Evolutionary conservation across 2,329 filamentous ascomycete genomes (phyloP), one percentile per base, ranked within the genome.

Genomic region (Aspergillus udagawae): DNA sequence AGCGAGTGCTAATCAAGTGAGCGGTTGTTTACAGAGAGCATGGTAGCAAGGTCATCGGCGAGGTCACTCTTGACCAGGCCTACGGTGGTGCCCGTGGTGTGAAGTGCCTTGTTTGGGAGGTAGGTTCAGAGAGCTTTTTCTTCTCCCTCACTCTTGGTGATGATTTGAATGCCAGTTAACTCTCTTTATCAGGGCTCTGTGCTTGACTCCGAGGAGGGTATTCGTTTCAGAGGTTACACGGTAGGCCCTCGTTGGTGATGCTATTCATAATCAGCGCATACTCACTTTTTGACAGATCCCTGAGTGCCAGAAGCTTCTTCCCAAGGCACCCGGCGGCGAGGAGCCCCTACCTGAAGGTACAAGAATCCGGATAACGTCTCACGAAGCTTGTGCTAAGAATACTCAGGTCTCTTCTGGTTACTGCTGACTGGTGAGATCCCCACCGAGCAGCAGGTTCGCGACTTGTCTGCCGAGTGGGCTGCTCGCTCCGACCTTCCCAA

Each of bases 11-110:
- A 55, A 70, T 53, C 49, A 57, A 57, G 21, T 51, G 51, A 50
- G 51, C 56, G 52, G 56, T 60, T 60, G 27, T 52, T 73, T 59
- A 71, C 68, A 96, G 92, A 82, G 93, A 96, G 75, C 86, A 95
- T 78, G 94, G 94, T 77, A 90, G 84, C 84, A 97, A 93, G 83
- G 91, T 97, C 72, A 77, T 99, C 69, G 93, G 94, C 78, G 91
- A 97, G 86, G 91, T 99, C 77, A 99, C 94, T 61, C 90, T 99
- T 67, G 94, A 97, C 84, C 94, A 99, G 83, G 94, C 96, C 76
- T 99, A 97, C 79, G 94, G 94, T 77, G 94, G 94, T 87, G 94
- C 94, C 74, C 93, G 94, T 83, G 93, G 94, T 74, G 96, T 99
- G 83, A 99, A 97, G 87, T 89, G 88, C 69, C 88, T 99, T 62